A percentile compares a stretch with the other conserved stretches of the same genome.
Conservation (phyloP, 345 rosid species). For the Populus ilicifolia region DNA sequence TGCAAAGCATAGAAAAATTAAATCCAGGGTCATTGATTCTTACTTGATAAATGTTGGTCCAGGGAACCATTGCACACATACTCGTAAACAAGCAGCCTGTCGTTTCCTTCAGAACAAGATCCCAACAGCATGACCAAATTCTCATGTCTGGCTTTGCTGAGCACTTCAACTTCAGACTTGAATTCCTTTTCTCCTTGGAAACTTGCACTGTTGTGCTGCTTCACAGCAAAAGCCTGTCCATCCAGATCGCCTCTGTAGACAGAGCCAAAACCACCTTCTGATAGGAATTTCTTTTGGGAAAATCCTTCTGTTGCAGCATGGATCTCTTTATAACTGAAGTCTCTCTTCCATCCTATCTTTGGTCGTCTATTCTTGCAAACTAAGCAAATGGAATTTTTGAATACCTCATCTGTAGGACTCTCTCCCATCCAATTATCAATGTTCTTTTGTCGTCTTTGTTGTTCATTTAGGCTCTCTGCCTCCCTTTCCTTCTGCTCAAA, state of each 20-base stretch:
- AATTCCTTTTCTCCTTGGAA: constrained; percentile 63
- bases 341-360: constrained; percentile 45
- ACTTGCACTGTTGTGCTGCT: constrained; percentile 52
- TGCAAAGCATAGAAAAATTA: not conserved
- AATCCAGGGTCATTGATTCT: not conserved
- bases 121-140: constrained; percentile 60
- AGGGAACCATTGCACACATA: constrained; percentile 57
- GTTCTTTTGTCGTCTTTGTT: constrained; percentile 11
- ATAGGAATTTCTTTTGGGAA: constrained; percentile 36
- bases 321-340: constrained; percentile 53
- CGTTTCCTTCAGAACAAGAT: constrained; percentile 54
- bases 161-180: constrained; percentile 57
- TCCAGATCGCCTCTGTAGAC: constrained; percentile 49
- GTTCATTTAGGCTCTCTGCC: constrained; percentile 26
- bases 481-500: constrained; percentile 13
- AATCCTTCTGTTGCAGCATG: constrained; percentile 57
- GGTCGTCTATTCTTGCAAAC: constrained; percentile 54
- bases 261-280: constrained; percentile 68
- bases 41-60: constrained; percentile 63
- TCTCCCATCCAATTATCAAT: constrained; percentile 26
- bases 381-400: constrained; percentile 42
- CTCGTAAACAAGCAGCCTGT: constrained; percentile 58
- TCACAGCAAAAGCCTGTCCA: constrained; percentile 51
- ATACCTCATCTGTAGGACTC: constrained; percentile 23
- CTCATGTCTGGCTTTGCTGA: constrained; percentile 55